A percentile compares a stretch with the other conserved stretches of the same genome.
Conservation (phyloP, 2,329 filamentous ascomycete genomes). For the Calonectria leucothoes region DNA sequence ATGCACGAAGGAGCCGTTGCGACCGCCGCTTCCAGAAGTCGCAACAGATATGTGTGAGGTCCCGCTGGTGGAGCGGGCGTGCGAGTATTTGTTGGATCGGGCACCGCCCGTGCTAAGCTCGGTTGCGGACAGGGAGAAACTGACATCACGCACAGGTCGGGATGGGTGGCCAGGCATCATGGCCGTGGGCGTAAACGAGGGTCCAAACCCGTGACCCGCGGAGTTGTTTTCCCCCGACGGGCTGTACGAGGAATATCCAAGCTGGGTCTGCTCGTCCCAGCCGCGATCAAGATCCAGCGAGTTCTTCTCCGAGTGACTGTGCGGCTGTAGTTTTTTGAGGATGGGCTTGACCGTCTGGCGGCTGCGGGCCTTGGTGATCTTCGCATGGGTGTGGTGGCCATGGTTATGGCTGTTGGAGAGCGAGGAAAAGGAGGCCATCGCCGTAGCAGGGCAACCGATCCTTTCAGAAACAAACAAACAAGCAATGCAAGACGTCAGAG, state of each 20-base stretch:
- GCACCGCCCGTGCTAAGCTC: slow-evolving; percentile 45
- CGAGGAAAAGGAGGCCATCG: slow-evolving; percentile 41
- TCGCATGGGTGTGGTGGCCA: slow-evolving; percentile 39
- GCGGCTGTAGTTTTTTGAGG: slow-evolving; percentile 65
- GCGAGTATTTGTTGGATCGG: slow-evolving; percentile 59
- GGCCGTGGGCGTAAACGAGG: slow-evolving; percentile 34
- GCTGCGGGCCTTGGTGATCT: slow-evolving; percentile 57
- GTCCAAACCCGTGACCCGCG: slow-evolving; percentile 29
- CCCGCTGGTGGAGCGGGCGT: slow-evolving; percentile 69
- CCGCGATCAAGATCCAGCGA: slow-evolving; percentile 71
- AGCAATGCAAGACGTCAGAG: not conserved
- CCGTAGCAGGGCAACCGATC: slow-evolving; percentile 24
- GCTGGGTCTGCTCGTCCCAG: slow-evolving; percentile 65
- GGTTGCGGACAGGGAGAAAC: slow-evolving; percentile 56
- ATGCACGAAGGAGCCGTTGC: slow-evolving; percentile 67
- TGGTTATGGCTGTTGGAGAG: slow-evolving; percentile 38
- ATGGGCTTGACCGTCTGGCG: slow-evolving; percentile 70
- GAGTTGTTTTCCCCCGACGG: slow-evolving; percentile 41
- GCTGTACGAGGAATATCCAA: slow-evolving; percentile 44
- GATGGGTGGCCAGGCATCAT: slow-evolving; percentile 25
- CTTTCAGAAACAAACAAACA: not conserved
- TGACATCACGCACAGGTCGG: slow-evolving; percentile 55
- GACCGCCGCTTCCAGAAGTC: slow-evolving; percentile 64
- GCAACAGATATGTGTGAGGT: slow-evolving; percentile 68
- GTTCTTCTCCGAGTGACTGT: slow-evolving; percentile 69